Evolutionary conservation across 2,329 filamentous ascomycete genomes (phyloP).

Genomic region (Aaosphaeria pasadenensis): DNA sequence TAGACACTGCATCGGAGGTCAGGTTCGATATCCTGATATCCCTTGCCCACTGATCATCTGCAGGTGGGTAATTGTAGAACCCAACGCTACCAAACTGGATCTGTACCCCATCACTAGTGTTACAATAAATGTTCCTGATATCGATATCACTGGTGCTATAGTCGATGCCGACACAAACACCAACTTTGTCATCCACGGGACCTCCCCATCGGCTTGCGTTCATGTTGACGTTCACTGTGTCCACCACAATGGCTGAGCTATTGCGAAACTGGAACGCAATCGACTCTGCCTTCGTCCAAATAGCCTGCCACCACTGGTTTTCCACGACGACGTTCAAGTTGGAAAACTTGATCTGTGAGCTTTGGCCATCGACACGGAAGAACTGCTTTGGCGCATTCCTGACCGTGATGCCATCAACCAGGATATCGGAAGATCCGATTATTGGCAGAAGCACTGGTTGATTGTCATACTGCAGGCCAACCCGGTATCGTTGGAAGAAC

Average conservation of each 20-base stretch:
- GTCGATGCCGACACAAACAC: neutral
- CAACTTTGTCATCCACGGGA: neutral
- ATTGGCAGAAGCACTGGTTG: slow-evolving; percentile 14
- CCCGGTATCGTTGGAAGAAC: slow-evolving; percentile 17
- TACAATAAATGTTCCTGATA: neutral
- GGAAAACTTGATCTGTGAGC: slow-evolving; percentile 36
- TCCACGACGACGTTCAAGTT: slow-evolving; percentile 38
- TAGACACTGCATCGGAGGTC: neutral
- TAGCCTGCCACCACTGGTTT: slow-evolving; percentile 31
- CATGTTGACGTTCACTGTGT: neutral
- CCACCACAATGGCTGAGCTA: neutral
- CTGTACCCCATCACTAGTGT: neutral
- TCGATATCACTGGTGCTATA: neutral
- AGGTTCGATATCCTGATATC: neutral
- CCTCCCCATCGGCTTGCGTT: neutral
- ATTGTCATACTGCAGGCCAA: neutral
- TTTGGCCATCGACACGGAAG: slow-evolving; percentile 38
- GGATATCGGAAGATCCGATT: slow-evolving; percentile 28
- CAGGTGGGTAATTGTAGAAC: neutral
- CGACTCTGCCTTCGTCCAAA: slow-evolving; percentile 37
- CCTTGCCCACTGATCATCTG: neutral
- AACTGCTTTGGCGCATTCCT: slow-evolving; percentile 42
- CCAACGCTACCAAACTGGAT: neutral
- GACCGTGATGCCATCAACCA: slow-evolving; percentile 35
- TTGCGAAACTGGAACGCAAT: slow-evolving; percentile 44